Conservation (phyloP, 805 yeast species). For the Monosporozyma aquatica region DNA sequence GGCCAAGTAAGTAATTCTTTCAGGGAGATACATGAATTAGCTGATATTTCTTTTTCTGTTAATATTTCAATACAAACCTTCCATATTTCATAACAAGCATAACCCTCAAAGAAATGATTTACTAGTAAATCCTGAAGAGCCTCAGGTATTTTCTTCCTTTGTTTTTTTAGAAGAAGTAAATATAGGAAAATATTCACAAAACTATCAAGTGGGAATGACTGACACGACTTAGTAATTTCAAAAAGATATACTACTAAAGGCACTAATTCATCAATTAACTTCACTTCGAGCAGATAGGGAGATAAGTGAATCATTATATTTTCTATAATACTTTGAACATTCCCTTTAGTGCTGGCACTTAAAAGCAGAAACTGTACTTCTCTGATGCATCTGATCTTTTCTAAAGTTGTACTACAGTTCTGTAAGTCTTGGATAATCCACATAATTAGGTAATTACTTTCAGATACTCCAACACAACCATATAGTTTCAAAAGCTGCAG, state of each 20-base stretch:
- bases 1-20: background rate
- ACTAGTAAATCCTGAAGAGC: background rate
- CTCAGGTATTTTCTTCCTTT: background rate
- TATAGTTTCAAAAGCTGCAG: slow-evolving; percentile 7
- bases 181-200: slow-evolving; percentile 10
- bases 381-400: slow-evolving; percentile 13
- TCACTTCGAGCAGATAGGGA: slow-evolving; percentile 5
- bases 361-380: slow-evolving; percentile 14
- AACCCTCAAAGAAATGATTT: background rate
- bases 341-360: slow-evolving; percentile 7
- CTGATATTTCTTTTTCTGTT: too few species aligned
- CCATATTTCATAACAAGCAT: background rate
- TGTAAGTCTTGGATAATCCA: slow-evolving; percentile 19
- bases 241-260: slow-evolving; percentile 9
- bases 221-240: background rate
- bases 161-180: slow-evolving; percentile 5
- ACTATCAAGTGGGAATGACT: background rate
- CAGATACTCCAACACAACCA: slow-evolving; percentile 2
- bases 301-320: slow-evolving; percentile 9
- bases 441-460: slow-evolving; percentile 10
- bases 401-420: slow-evolving; percentile 3
- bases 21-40: background rate
- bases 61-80: background rate
- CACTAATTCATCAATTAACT: slow-evolving; percentile 13
- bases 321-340: slow-evolving; percentile 4